Evolutionary conservation across 768 basidiomycete genomes (phyloP).

Genomic region (Rubroboletus satanas): DNA sequence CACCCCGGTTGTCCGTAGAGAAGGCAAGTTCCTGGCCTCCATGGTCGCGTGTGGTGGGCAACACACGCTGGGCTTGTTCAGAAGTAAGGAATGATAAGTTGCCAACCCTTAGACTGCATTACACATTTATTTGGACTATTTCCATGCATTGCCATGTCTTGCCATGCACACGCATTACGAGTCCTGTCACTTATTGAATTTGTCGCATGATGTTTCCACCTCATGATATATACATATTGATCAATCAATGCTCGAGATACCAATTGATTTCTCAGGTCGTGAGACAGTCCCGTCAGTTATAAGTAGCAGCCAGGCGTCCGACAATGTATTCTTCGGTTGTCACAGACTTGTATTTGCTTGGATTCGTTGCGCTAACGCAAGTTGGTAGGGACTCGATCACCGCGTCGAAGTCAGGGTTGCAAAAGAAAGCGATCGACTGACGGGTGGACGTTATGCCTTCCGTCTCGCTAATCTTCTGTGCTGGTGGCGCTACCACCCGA

Average conservation of each 20-base stretch:
- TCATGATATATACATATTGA: constrained; percentile 11
- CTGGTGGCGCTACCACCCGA: constrained; percentile 73
- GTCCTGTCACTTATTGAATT: constrained; percentile 16
- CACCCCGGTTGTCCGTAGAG: constrained; percentile 62
- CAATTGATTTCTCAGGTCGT: background rate
- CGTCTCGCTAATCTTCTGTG: constrained; percentile 42
- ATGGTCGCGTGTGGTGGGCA: constrained; percentile 72
- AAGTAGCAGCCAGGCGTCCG: constrained; percentile 59
- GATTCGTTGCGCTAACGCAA: constrained; percentile 36
- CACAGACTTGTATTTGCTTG: constrained; percentile 69
- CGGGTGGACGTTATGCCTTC: constrained; percentile 60
- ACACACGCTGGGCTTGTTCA: constrained; percentile 69
- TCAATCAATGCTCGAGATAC: constrained; percentile 10
- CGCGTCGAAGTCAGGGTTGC: constrained; percentile 72
- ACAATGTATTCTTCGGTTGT: constrained; percentile 77
- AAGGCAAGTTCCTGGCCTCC: constrained; percentile 54
- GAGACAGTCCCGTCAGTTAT: constrained; percentile 32
- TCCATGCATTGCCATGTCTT: constrained; percentile 13
- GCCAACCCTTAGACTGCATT: constrained; percentile 9
- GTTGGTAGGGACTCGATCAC: constrained; percentile 70
- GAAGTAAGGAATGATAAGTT: constrained; percentile 46
- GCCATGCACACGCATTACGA: constrained; percentile 17
- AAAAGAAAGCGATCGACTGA: constrained; percentile 85
- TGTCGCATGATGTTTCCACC: constrained; percentile 14
- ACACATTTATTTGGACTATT: constrained; percentile 17